A percentile compares a stretch with the other conserved stretches of the same genome.
phyloP scores from a whole-genome alignment of 805 yeast genomes.

The Candida gorgasii region DNA sequence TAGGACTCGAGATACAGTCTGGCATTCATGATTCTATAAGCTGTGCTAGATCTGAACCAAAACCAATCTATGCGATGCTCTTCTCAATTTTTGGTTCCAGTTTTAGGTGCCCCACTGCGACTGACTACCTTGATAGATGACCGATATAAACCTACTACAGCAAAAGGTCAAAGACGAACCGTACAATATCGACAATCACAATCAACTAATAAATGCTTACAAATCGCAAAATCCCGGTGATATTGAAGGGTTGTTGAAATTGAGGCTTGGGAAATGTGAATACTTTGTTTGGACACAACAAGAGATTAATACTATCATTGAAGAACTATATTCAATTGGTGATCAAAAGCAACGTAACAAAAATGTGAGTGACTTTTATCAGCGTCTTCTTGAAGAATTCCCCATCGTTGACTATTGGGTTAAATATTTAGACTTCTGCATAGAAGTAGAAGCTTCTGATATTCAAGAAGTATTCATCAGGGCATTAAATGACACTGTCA shows the following conservation, averaged over 20 bases:
- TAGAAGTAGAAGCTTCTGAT: slow-evolving; percentile 4
- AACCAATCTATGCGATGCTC: neutral
- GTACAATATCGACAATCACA: slow-evolving; percentile 16
- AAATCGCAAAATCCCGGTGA: slow-evolving; percentile 8
- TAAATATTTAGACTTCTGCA: slow-evolving; percentile 19
- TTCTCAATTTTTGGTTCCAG: slow-evolving; percentile 1
- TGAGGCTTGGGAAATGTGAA: slow-evolving; percentile 8
- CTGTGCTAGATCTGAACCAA: neutral
- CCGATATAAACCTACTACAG: slow-evolving; percentile 12
- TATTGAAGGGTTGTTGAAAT: neutral
- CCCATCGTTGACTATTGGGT: slow-evolving; percentile 25
- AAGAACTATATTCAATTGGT: slow-evolving; percentile 18
- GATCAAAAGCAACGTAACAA: slow-evolving; percentile 11
- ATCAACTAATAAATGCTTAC: slow-evolving; percentile 18
- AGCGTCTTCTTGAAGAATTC: slow-evolving; percentile 18
- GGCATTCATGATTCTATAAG: slow-evolving; percentile 88
- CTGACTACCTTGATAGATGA: slow-evolving; percentile 6
- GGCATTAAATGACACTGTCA: slow-evolving; percentile 23
- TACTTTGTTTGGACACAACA: slow-evolving; percentile 12
- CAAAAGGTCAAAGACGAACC: slow-evolving; percentile 15
- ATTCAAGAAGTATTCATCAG: slow-evolving; percentile 15
- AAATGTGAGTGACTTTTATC: slow-evolving; percentile 17
- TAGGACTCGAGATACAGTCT: slow-evolving; percentile 67
- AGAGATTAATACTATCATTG: slow-evolving; percentile 21
- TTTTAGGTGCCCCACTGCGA: neutral